Evolutionary conservation across 1,284 basidiomycete genomes (phyloP).

Genomic region (Ustilago nuda): DNA sequence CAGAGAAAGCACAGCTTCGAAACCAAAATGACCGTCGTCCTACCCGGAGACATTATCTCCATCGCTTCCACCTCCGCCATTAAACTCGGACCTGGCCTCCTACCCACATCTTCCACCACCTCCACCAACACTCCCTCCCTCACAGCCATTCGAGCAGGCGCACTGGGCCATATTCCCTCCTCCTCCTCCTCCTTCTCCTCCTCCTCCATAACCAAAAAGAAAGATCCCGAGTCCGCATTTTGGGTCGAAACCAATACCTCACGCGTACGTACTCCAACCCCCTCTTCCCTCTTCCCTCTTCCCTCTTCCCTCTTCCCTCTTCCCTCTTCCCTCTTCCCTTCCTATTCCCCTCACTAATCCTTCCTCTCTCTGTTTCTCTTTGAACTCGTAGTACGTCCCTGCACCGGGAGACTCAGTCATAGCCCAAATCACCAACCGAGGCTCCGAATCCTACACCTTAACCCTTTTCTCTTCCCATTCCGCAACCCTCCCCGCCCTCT

Average conservation of each 20-base stretch:
- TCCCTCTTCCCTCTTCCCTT: neutral
- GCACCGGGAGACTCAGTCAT: constrained; percentile 57
- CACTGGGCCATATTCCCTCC: constrained; percentile 39
- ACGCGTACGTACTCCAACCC: constrained; percentile 20
- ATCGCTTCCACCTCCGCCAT: constrained; percentile 23
- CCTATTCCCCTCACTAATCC: neutral
- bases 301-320: neutral
- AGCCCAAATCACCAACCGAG: constrained; percentile 62
- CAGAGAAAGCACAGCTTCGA: neutral
- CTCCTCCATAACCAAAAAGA: constrained; percentile 2
- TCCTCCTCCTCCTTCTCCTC: neutral
- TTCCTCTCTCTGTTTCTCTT: neutral
- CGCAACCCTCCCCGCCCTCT: constrained; percentile 60
- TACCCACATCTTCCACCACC: constrained; percentile 32
- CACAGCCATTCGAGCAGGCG: constrained; percentile 48
- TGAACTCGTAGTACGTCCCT: constrained; percentile 54
- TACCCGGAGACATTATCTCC: constrained; percentile 58
- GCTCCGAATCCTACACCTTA: constrained; percentile 61
- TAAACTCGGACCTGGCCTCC: constrained; percentile 58
- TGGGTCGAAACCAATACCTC: constrained; percentile 59
- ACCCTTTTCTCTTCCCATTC: constrained; percentile 58
- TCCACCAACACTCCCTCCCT: constrained; percentile 17
- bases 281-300: no score
- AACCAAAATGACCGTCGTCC: constrained; percentile 51
- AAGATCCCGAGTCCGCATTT: constrained; percentile 18